Evolutionary conservation across 176 grass and related monocot species (phyloP).

Genomic region (Coix lacrymajobi): DNA sequence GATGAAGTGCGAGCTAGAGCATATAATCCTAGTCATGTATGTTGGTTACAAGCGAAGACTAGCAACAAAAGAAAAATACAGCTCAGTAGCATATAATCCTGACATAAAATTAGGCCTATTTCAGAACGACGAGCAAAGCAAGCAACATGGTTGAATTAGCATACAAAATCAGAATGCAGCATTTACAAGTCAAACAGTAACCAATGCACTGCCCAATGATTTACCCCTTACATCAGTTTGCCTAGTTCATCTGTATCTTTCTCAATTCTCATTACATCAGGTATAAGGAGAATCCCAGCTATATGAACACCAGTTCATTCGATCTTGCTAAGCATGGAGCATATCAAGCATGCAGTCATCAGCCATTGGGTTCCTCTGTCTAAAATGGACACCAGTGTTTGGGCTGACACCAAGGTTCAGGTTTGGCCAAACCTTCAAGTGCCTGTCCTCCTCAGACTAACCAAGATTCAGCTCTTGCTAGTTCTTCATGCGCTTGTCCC

Average conservation of each 20-base stretch:
- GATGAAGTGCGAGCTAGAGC: too few relatives aligned
- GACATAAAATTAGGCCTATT: not conserved
- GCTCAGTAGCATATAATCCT: not conserved
- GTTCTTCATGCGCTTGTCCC: constrained; percentile 44
- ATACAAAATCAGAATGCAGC: constrained; percentile 25
- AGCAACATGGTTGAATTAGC: constrained; percentile 35
- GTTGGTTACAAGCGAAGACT: not conserved
- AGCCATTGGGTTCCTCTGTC: constrained; percentile 36
- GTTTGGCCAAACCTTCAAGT: constrained; percentile 28
- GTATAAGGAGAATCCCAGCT: constrained; percentile 32
- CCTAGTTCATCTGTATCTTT: constrained; percentile 32
- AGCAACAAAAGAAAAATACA: not conserved
- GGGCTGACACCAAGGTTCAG: not conserved
- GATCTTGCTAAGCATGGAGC: constrained; percentile 13
- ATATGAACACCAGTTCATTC: constrained; percentile 15
- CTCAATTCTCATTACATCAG: constrained; percentile 26
- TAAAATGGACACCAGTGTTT: constrained; percentile 49
- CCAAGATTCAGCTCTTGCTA: constrained; percentile 28
- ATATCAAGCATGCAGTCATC: constrained; percentile 18
- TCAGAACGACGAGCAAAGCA: not conserved
- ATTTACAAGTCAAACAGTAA: constrained; percentile 44
- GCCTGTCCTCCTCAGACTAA: constrained; percentile 42
- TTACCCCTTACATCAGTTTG: constrained; percentile 12
- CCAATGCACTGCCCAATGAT: constrained; percentile 6
- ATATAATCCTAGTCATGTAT: not conserved